Evolutionary conservation across 805 yeast genomes (phyloP).

Genomic region (Candida stauntonica): DNA sequence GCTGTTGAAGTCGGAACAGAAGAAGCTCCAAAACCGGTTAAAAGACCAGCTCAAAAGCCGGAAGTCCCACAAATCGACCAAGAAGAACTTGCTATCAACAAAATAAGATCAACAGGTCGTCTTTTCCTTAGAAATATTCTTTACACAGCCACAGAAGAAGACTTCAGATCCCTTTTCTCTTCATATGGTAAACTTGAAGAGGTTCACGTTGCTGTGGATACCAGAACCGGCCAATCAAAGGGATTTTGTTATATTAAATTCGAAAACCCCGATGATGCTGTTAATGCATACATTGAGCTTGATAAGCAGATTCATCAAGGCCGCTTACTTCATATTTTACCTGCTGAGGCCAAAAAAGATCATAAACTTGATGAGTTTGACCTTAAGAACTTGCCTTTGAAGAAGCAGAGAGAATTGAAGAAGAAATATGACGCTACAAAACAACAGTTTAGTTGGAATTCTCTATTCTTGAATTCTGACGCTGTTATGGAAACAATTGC

Average conservation of each 20-base stretch:
- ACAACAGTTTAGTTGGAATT: conserved; percentile 91
- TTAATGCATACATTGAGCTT: conserved; percentile 62
- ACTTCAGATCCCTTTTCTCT: conserved; percentile 60
- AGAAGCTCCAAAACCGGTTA: too few relatives aligned
- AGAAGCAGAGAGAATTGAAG: conserved; percentile 83
- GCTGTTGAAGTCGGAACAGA: too few relatives aligned
- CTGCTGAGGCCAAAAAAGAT: conserved; percentile 77
- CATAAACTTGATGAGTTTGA: conserved; percentile 89
- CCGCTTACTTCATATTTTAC: conserved; percentile 80
- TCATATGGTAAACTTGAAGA: conserved; percentile 74
- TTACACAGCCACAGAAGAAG: conserved; percentile 75
- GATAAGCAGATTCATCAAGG: conserved; percentile 95
- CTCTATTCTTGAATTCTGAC: conserved; percentile 84
- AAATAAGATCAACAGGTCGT: conserved; percentile 69
- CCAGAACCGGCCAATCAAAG: conserved; percentile 84
- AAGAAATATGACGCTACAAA: conserved; percentile 81
- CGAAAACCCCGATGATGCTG: conserved; percentile 64
- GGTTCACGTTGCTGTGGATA: conserved; percentile 89
- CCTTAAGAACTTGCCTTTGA: conserved; percentile 82
- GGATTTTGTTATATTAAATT: conserved; percentile 89
- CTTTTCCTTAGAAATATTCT: conserved; percentile 83
- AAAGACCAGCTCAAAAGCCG: too few relatives aligned
- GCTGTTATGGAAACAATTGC: conserved; percentile 93
- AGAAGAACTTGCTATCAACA: conserved; percentile 45
- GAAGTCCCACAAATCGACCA: conserved; percentile 2